These are phyloP conservation scores for Spiraea crenata DNA, from an alignment of 331 rosid species.

Conservation along the genomic window DNA sequence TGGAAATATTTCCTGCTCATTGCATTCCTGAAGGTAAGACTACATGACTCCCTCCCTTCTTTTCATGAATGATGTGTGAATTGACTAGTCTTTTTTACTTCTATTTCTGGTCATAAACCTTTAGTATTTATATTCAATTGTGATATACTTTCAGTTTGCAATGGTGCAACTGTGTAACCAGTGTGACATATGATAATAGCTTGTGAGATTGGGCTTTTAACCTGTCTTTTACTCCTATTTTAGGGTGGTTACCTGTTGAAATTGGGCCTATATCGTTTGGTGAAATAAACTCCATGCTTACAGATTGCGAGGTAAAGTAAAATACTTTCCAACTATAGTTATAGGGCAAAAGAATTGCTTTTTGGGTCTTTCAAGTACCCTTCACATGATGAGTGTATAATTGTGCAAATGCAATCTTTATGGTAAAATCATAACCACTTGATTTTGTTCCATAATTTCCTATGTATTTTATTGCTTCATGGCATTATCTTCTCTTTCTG, in stretches of 20 bases:
- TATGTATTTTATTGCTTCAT: slow-evolving; percentile 1
- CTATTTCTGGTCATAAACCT: too few relatives aligned
- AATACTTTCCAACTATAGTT: background rate
- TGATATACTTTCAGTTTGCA: background rate
- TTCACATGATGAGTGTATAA: background rate
- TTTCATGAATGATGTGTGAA: too few relatives aligned
- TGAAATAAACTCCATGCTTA: slow-evolving; percentile 57
- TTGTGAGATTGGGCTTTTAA: slow-evolving; percentile 21
- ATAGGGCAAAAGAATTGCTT: background rate
- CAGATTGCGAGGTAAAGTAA: slow-evolving; percentile 56
- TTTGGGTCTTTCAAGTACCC: background rate
- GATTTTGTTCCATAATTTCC: slow-evolving; percentile 13
- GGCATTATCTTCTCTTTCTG: slow-evolving; percentile 9
- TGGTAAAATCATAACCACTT: background rate
- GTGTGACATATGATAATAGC: background rate
- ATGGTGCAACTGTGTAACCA: background rate
- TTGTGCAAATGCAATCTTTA: background rate
- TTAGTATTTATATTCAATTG: too few relatives aligned
- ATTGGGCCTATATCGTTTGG: slow-evolving; percentile 73
- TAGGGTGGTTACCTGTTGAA: slow-evolving; percentile 87
- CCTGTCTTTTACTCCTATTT: slow-evolving; percentile 15
- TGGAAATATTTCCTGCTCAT: too few relatives aligned
- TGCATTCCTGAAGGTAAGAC: too few relatives aligned
- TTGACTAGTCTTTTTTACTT: too few relatives aligned
- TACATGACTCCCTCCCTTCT: too few relatives aligned